Percentiles rank a stretch among this genome's conserved stretches.
Conservation (phyloP, 2,329 filamentous ascomycete genomes). For the Ceratocystis alfenasii region DNA sequence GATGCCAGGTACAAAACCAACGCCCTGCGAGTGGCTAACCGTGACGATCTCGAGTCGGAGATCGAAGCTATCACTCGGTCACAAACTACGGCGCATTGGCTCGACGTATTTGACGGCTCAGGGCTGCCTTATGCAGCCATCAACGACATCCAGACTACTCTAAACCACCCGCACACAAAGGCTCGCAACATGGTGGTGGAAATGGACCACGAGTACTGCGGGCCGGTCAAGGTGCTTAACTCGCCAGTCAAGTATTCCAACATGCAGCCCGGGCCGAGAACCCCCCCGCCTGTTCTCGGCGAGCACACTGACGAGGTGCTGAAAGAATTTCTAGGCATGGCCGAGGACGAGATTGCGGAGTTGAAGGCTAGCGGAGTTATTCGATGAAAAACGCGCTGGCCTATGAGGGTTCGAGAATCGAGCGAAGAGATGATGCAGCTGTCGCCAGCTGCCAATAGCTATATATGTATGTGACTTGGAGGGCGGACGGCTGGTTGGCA, state of each 20-base stretch:
- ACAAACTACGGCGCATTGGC: constrained; percentile 79
- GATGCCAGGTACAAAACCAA: constrained; percentile 51
- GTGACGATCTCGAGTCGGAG: constrained; percentile 61
- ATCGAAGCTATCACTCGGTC: constrained; percentile 65
- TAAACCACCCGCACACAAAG: constrained; percentile 73
- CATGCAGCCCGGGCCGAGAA: constrained; percentile 62
- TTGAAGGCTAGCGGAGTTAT: constrained; percentile 59
- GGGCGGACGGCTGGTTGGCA: too few relatives aligned
- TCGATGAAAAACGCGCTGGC: constrained; percentile 27
- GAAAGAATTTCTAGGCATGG: constrained; percentile 48
- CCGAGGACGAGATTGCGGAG: constrained; percentile 44
- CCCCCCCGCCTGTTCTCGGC: constrained; percentile 70
- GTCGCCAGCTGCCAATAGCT: neutral
- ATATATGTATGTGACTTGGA: neutral
- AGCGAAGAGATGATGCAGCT: too few relatives aligned
- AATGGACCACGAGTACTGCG: constrained; percentile 70
- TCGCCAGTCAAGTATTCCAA: constrained; percentile 91
- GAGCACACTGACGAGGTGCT: constrained; percentile 78
- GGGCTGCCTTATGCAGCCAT: constrained; percentile 89
- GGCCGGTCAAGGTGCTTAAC: constrained; percentile 79
- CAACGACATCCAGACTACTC: constrained; percentile 76
- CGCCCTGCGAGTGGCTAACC: constrained; percentile 52
- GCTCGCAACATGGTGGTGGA: constrained; percentile 85
- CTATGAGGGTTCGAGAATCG: neutral
- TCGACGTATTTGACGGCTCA: constrained; percentile 72